These are phyloP conservation scores for Phialemonium atrogriseum DNA, from an alignment of 2,329 filamentous ascomycete genomes.

Conservation along the genomic window DNA sequence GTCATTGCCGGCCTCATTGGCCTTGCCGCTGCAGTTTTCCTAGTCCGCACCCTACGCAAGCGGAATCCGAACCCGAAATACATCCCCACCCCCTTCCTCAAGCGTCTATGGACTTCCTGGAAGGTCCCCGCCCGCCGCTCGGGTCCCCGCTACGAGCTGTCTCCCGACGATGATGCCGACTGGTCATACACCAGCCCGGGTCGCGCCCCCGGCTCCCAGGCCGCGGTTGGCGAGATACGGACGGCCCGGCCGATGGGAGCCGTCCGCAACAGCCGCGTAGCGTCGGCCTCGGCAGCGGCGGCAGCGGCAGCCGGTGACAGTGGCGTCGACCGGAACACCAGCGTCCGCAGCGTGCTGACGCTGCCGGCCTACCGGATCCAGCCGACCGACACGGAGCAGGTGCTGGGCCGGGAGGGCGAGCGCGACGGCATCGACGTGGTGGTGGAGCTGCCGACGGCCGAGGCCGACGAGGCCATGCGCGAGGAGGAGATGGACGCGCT, in stretches of 20 bases:
- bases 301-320: conserved; percentile 15
- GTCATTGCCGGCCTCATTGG: conserved; percentile 14
- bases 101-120: conserved; percentile 43
- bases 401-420: conserved; percentile 84
- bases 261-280: conserved; percentile 2
- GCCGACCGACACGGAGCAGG: conserved; percentile 67
- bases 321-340: conserved; percentile 70
- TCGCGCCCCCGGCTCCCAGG: conserved; percentile 8
- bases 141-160: conserved; percentile 12
- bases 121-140: conserved; percentile 12
- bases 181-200: conserved; percentile 8
- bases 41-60: conserved; percentile 14
- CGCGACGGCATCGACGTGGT: conserved; percentile 86
- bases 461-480: conserved; percentile 69
- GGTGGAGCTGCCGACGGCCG: conserved; percentile 71
- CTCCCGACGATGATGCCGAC: conserved; percentile 16
- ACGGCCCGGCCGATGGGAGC: conserved; percentile 6
- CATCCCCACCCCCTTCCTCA: conserved; percentile 40
- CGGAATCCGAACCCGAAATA: conserved; percentile 38
- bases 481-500: conserved; percentile 90
- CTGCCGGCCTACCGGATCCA: conserved; percentile 74
- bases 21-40: conserved; percentile 12
- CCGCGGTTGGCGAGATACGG: too few relatives aligned
- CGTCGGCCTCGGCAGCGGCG: background rate
- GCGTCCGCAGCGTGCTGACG: conserved; percentile 88